These are phyloP conservation scores for Leishmania gerbilli DNA, from an alignment of 208 protist species.

Conservation along the genomic window DNA sequence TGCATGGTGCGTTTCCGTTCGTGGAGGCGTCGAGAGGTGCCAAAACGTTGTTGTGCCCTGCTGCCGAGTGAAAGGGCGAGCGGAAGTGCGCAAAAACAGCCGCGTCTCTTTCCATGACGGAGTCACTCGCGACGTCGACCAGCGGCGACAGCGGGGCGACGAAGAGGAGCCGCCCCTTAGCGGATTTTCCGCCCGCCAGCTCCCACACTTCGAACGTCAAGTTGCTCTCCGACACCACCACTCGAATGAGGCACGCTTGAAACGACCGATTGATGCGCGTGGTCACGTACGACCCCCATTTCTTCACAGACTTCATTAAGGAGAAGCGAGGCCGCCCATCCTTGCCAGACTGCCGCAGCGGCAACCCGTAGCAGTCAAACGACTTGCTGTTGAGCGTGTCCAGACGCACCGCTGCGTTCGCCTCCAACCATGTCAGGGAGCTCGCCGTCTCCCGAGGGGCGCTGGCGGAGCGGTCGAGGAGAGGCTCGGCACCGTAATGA, in stretches of 20 bases:
- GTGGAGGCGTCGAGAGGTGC: background rate
- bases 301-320: conserved; percentile 32
- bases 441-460: background rate
- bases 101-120: conserved; percentile 46
- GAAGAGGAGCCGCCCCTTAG: conserved; percentile 20
- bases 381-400: conserved; percentile 25
- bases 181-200: conserved; percentile 2
- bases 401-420: conserved; percentile 48
- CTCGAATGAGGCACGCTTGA: conserved; percentile 49
- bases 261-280: conserved; percentile 43
- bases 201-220: conserved; percentile 44
- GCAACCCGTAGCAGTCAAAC: conserved; percentile 51
- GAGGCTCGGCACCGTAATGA: background rate
- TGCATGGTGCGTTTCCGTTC: background rate
- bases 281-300: conserved; percentile 43
- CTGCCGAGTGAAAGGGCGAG: conserved; percentile 12
- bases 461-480: background rate
- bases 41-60: conserved; percentile 6
- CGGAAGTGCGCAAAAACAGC: conserved; percentile 49
- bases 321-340: conserved; percentile 19
- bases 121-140: conserved; percentile 52
- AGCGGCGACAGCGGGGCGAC: conserved; percentile 37
- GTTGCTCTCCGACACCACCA: conserved; percentile 38
- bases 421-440: conserved; percentile 26
- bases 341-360: conserved; percentile 9